Base-by-base conservation (phyloP, 352 stramenopile species). In the Globisporangium nagaii region DNA sequence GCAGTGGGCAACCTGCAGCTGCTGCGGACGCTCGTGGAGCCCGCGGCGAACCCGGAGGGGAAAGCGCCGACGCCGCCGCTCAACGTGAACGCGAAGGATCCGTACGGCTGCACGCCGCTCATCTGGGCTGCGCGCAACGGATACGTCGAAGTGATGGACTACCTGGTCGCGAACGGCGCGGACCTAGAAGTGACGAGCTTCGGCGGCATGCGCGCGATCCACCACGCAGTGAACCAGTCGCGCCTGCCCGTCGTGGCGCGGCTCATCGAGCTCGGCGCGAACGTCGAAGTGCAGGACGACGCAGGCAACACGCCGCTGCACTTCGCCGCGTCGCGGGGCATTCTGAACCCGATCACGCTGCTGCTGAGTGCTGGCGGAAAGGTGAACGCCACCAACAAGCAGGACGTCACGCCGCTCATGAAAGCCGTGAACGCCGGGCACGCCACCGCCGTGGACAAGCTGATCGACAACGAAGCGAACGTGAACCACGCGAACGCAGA, bases 211-310 rank as follows among this genome's bases (percentile, higher is more conserved):
- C 78, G 79, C 15, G 73, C 85, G 19, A 62, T 95, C 8, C 86
- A 96, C 45, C 86, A 96, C 64, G 84, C 86, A 5, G 70, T 81
- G n/a, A 96, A 95, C 62, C 81, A 93, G 65, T 78, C 78, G 25
- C 66, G 78, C 0, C 43, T 93, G 41, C 53, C 70, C 4, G 66
- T 90, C 22, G 73, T 89, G 3, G 65, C 75, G 30, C 69, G 74
- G 0, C 72, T 96, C 10, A 61, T 96, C 19, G 79, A 93, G 43
- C 65, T 91, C 24, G 86, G 87, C 24, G 81, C 76, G 22, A 77
- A 73, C 51, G 68, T 88, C 25, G 86, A 96, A 12, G 66, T 70
- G 27, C 86, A 84, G 41, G 88, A 96, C 69, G 88, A 96, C 31
- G 78, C 70, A 11, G 88, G 88, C 32, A 93, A 96, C 57, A 90